A percentile compares a stretch with the other conserved stretches of the same genome.
These are phyloP conservation scores for Acmispon strigosus DNA, from an alignment of 306 rosid species.

Conservation along the genomic window DNA sequence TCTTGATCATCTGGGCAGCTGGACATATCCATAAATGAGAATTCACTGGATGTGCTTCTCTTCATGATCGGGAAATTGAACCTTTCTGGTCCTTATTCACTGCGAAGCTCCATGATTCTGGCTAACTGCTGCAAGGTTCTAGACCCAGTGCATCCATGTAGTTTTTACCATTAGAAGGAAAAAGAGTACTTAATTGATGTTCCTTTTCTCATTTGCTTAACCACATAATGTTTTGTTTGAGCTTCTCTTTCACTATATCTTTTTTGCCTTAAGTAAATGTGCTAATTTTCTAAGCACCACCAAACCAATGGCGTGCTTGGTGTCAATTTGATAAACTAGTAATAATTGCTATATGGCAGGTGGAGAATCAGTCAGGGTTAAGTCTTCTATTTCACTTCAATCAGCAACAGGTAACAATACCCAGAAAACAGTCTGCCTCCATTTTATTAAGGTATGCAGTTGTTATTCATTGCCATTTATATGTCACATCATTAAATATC, in stretches of 20 bases:
- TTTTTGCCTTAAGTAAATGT: background rate
- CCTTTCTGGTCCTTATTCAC: constrained; percentile 80
- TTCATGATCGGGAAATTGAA: constrained; percentile 65
- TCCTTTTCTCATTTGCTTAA: constrained; percentile 10
- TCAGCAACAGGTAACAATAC: constrained; percentile 55
- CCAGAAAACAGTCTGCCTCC: constrained; percentile 64
- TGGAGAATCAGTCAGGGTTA: constrained; percentile 68
- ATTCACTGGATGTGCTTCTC: constrained; percentile 80
- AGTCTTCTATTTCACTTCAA: constrained; percentile 60
- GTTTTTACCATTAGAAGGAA: background rate
- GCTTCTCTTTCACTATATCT: background rate
- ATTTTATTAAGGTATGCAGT: constrained; percentile 58
- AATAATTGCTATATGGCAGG: constrained; percentile 45
- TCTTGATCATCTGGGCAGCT: constrained; percentile 46
- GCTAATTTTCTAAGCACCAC: background rate
- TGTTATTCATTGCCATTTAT: constrained; percentile 7
- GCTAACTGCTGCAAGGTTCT: constrained; percentile 87
- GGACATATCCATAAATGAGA: constrained; percentile 62
- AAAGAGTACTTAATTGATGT: constrained; percentile 8
- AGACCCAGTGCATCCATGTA: constrained; percentile 1
- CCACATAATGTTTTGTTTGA: background rate
- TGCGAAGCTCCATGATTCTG: constrained; percentile 55
- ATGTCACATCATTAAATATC: background rate
- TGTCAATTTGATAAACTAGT: constrained; percentile 18
- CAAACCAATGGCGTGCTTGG: background rate